Evolutionary conservation across 495 filamentous ascomycete species (phyloP).

Genomic region (Aspergillus incahuasiensis): DNA sequence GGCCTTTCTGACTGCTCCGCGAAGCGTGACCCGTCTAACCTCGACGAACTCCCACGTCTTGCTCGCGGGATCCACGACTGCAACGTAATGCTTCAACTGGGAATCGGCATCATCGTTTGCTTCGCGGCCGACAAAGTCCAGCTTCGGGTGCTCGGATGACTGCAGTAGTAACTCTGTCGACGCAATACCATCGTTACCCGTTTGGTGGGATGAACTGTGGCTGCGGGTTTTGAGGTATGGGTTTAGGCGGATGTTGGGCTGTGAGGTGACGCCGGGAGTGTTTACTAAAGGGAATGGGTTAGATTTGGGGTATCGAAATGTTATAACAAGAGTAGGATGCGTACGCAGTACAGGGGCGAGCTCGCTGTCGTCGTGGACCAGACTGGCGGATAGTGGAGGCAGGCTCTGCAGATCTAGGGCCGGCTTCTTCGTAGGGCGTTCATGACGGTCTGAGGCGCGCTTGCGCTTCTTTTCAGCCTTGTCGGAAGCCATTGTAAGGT

Average conservation of each 20-base stretch:
- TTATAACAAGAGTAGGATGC: not conserved
- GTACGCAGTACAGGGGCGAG: slow-evolving; percentile 65
- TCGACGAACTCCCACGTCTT: slow-evolving; percentile 70
- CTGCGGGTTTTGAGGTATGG: slow-evolving; percentile 56
- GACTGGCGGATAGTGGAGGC: slow-evolving; percentile 48
- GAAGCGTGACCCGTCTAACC: slow-evolving; percentile 69
- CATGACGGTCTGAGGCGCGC: slow-evolving; percentile 50
- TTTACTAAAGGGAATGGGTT: slow-evolving; percentile 45
- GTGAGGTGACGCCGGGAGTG: slow-evolving; percentile 60
- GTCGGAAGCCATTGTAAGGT: slow-evolving; percentile 44
- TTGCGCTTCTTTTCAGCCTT: slow-evolving; percentile 70
- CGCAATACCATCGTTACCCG: slow-evolving; percentile 41
- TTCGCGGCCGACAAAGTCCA: slow-evolving; percentile 81
- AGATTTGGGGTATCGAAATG: not conserved
- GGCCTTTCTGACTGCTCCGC: slow-evolving; percentile 54
- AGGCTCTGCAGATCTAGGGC: slow-evolving; percentile 45
- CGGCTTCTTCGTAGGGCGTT: slow-evolving; percentile 60
- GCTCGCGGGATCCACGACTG: slow-evolving; percentile 71
- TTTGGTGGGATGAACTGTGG: slow-evolving; percentile 26
- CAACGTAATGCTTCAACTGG: slow-evolving; percentile 78
- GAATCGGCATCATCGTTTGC: slow-evolving; percentile 59
- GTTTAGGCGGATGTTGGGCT: slow-evolving; percentile 53
- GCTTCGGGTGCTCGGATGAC: slow-evolving; percentile 65
- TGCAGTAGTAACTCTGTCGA: slow-evolving; percentile 68
- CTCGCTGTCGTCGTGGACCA: slow-evolving; percentile 52